These are phyloP conservation scores for Colletotrichum australisinense DNA, from an alignment of 2,329 filamentous ascomycete genomes.

Conservation along the genomic window DNA sequence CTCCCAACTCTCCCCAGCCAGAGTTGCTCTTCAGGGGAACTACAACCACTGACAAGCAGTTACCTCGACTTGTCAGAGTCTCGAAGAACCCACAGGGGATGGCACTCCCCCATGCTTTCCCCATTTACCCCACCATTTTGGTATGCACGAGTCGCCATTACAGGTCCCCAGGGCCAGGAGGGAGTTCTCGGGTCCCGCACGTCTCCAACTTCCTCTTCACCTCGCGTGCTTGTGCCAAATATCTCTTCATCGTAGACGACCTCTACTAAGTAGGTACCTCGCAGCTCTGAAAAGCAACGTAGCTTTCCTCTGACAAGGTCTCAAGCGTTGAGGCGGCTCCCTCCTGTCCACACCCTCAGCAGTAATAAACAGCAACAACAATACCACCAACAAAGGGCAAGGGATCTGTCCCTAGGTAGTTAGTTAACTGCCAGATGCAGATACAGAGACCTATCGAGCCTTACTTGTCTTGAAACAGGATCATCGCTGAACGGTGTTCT, in stretches of 20 bases:
- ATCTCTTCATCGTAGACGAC: neutral
- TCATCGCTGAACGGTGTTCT: conserved; percentile 20
- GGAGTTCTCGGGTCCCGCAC: conserved; percentile 1
- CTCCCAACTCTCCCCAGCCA: conserved; percentile 14
- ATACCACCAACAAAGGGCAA: neutral
- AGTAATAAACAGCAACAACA: neutral
- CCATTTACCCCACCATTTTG: conserved; percentile 36
- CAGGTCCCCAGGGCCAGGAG: neutral
- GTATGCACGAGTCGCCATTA: conserved; percentile 10
- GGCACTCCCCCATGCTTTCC: conserved; percentile 25
- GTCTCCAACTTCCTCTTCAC: neutral
- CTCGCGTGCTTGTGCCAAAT: neutral
- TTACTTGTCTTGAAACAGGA: conserved; percentile 6
- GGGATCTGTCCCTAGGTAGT: neutral
- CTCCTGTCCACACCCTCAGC: neutral
- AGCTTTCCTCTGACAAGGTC: neutral
- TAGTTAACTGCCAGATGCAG: neutral
- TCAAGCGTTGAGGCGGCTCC: neutral
- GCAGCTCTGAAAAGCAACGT: neutral
- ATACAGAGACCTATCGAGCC: neutral
- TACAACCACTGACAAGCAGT: neutral
- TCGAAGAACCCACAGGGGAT: conserved; percentile 15
- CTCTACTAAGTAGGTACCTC: neutral
- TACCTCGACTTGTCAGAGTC: neutral
- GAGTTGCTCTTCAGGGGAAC: neutral